Evolutionary conservation across 2,329 filamentous ascomycete genomes (phyloP).

Genomic region (Thielaviopsis musarum): DNA sequence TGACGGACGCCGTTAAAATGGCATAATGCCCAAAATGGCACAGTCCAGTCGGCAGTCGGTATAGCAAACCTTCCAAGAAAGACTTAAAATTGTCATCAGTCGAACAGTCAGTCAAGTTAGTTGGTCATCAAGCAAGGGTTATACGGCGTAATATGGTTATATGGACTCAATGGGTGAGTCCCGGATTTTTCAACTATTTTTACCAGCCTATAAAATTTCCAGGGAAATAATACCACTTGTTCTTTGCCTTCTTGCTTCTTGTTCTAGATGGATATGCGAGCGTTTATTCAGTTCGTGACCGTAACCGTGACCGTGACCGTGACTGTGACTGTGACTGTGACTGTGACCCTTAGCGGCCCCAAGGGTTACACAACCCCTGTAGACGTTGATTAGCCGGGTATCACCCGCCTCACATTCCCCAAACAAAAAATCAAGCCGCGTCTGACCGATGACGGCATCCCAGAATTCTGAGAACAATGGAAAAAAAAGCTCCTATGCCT

Average conservation of each 20-base stretch:
- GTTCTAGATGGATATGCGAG: too few relatives aligned
- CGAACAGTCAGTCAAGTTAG: not conserved
- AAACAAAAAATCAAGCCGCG: not conserved
- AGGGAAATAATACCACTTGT: not conserved
- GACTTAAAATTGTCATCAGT: not conserved
- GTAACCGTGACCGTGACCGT: too few relatives aligned
- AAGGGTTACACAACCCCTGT: not conserved
- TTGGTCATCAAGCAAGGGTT: not conserved
- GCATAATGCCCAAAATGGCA: not conserved
- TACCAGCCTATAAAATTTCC: not conserved
- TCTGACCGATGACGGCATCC: not conserved
- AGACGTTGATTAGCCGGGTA: not conserved
- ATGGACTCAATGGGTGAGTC: not conserved
- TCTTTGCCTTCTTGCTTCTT: too few relatives aligned
- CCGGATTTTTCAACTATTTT: not conserved
- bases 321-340: too few relatives aligned
- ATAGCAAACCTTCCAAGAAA: not conserved
- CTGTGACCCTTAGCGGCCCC: not conserved
- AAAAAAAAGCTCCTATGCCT: not conserved
- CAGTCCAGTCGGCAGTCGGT: not conserved
- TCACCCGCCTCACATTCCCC: not conserved
- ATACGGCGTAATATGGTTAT: constrained; percentile 1
- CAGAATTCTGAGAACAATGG: not conserved
- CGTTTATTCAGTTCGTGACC: too few relatives aligned
- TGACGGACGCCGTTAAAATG: not conserved